Percentiles rank a stretch among this genome's conserved stretches.
phyloP scores from a whole-genome alignment of 495 filamentous ascomycete genomes.

The Hypoxylon fuscum region DNA sequence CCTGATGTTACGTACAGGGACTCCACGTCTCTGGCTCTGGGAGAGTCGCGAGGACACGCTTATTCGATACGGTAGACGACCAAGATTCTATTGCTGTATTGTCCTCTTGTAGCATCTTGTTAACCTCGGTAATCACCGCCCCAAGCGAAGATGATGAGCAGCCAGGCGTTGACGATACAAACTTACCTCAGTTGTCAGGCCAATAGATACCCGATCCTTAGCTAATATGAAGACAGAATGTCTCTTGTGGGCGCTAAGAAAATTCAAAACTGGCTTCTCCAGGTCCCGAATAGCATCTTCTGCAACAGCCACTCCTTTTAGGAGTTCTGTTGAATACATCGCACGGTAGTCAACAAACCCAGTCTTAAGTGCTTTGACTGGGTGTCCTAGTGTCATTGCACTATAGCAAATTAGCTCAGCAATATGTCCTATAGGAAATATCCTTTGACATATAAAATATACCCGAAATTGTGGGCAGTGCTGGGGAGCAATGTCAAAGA shows the following conservation, averaged over 20 bases:
- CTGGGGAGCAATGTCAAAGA: too few species aligned
- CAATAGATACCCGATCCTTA: not conserved
- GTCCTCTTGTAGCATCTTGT: slow-evolving; percentile 1
- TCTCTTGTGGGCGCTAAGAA: not conserved
- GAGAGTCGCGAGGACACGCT: not conserved
- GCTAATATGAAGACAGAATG: slow-evolving; percentile 9
- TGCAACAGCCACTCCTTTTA: slow-evolving; percentile 2
- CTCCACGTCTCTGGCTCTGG: slow-evolving; percentile 64
- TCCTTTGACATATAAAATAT: too few species aligned
- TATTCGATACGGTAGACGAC: slow-evolving; percentile 21
- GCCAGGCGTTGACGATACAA: not conserved
- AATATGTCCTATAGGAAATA: too few species aligned
- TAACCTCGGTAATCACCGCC: too few species aligned
- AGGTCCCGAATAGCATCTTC: slow-evolving; percentile 3
- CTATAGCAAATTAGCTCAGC: too few species aligned
- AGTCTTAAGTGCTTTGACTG: slow-evolving; percentile 16
- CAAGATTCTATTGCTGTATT: slow-evolving; percentile 8
- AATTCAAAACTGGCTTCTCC: not conserved
- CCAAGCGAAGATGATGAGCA: not conserved
- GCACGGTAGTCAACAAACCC: slow-evolving; percentile 9
- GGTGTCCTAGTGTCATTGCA: slow-evolving; percentile 11
- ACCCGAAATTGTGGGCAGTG: too few species aligned
- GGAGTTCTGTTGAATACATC: slow-evolving; percentile 14
- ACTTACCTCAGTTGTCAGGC: slow-evolving; percentile 12
- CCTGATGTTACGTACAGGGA: too few species aligned